Conservation (phyloP, 768 basidiomycete genomes). For the Galerina sulciceps region DNA sequence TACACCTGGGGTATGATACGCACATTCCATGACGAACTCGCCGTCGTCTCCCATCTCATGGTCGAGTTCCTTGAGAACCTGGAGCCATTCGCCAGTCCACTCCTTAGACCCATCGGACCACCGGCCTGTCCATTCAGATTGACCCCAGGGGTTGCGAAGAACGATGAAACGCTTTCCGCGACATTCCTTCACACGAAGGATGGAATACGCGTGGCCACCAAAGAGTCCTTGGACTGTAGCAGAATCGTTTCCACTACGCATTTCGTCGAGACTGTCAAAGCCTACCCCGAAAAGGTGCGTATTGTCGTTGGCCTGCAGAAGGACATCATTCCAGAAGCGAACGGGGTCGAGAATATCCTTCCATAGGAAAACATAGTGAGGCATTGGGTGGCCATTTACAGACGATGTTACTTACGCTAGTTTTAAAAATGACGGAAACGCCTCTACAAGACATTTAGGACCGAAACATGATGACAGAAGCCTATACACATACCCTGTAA, state of each 20-base stretch:
- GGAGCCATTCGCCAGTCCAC: constrained; percentile 47
- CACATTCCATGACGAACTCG: constrained; percentile 51
- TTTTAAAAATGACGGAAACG: constrained; percentile 38
- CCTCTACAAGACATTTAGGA: constrained; percentile 30
- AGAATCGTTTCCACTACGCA: constrained; percentile 21
- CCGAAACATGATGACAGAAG: background rate
- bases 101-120: constrained; percentile 51
- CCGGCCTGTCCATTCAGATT: constrained; percentile 44
- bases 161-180: constrained; percentile 47
- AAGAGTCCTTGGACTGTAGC: constrained; percentile 32
- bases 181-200: constrained; percentile 44
- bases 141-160: constrained; percentile 50
- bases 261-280: constrained; percentile 32
- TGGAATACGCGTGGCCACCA: constrained; percentile 44
- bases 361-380: background rate
- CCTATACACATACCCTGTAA: constrained; percentile 46
- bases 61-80: constrained; percentile 35
- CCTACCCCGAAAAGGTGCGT: constrained; percentile 47
- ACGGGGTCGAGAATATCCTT: constrained; percentile 50
- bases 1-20: background rate
- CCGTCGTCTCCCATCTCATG: constrained; percentile 47
- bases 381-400: background rate
- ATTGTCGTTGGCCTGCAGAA: constrained; percentile 46
- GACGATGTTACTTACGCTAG: constrained; percentile 24
- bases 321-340: constrained; percentile 54